These are phyloP conservation scores for Pontederia crassipes DNA, from an alignment of 176 grass and related monocot genomes.

Conservation along the genomic window DNA sequence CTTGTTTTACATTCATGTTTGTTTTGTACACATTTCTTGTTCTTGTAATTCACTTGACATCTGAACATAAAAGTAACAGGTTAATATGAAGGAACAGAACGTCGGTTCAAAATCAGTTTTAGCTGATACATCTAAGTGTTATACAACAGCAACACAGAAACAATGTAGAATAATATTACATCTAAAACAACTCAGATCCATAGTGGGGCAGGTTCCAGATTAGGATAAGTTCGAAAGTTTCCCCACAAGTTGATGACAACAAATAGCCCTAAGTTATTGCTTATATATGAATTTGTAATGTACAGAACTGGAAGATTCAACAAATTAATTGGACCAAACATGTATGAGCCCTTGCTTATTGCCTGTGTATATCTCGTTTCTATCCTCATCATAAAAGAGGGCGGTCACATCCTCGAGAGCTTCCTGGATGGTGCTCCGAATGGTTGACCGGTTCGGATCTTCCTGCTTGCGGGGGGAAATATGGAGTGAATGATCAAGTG, in stretches of 20 bases:
- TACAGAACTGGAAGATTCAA: neutral
- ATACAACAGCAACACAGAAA: too few relatives aligned
- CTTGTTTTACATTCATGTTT: too few relatives aligned
- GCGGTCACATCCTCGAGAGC: slow-evolving; percentile 4
- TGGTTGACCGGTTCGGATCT: neutral
- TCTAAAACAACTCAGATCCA: too few relatives aligned
- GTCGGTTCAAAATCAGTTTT: too few relatives aligned
- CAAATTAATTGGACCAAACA: slow-evolving; percentile 18
- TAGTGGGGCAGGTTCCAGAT: too few relatives aligned
- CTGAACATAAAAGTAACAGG: too few relatives aligned
- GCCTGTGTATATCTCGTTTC: slow-evolving; percentile 13
- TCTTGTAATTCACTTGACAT: too few relatives aligned
- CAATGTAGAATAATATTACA: too few relatives aligned
- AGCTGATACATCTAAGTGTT: too few relatives aligned
- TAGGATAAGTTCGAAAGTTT: too few relatives aligned
- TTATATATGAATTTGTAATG: neutral
- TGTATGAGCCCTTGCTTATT: slow-evolving; percentile 6
- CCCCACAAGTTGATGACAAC: neutral
- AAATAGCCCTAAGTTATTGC: neutral
- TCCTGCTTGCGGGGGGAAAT: neutral
- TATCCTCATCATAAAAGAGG: slow-evolving; percentile 13
- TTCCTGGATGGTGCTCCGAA: slow-evolving; percentile 2
- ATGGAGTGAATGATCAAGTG: neutral
- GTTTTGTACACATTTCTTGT: too few relatives aligned
- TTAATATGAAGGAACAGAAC: too few relatives aligned